Percentiles rank a stretch among this genome's conserved stretches.
Evolutionary conservation across 78 protist genomes (phyloP).

Genomic region (Bigelowiella natans): DNA sequence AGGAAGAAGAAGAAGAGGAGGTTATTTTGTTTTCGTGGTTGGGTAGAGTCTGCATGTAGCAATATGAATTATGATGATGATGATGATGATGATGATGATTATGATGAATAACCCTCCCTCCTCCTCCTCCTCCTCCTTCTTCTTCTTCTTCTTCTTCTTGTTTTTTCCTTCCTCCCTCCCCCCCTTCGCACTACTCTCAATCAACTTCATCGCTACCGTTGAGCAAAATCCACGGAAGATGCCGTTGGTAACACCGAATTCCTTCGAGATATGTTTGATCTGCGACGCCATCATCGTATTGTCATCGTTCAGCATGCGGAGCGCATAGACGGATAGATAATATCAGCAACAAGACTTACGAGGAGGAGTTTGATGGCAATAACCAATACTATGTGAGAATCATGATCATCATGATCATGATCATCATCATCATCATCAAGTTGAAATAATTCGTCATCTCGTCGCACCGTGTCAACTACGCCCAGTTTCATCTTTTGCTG

Average conservation of each 20-base stretch:
- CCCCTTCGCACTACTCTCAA: too few species aligned
- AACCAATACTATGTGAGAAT: not conserved
- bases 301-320: not conserved
- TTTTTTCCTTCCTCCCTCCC: too few species aligned
- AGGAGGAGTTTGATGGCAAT: not conserved
- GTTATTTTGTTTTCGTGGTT: not conserved
- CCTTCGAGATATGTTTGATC: not conserved
- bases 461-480: not conserved
- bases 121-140: too few species aligned
- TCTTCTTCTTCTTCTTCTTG: too few species aligned
- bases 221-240: not conserved
- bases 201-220: not conserved
- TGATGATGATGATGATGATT: not conserved
- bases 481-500: not conserved
- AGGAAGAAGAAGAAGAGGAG: not conserved
- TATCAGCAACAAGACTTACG: not conserved
- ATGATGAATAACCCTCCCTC: too few species aligned
- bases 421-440: not conserved
- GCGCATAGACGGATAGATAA: not conserved
- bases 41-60: not conserved
- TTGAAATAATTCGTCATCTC: not conserved
- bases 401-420: not conserved
- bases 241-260: not conserved
- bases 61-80: not conserved
- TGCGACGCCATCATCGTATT: not conserved